Base-by-base conservation (phyloP, 208 protist genomes). In the Wallacemonas collosoma region DNA sequence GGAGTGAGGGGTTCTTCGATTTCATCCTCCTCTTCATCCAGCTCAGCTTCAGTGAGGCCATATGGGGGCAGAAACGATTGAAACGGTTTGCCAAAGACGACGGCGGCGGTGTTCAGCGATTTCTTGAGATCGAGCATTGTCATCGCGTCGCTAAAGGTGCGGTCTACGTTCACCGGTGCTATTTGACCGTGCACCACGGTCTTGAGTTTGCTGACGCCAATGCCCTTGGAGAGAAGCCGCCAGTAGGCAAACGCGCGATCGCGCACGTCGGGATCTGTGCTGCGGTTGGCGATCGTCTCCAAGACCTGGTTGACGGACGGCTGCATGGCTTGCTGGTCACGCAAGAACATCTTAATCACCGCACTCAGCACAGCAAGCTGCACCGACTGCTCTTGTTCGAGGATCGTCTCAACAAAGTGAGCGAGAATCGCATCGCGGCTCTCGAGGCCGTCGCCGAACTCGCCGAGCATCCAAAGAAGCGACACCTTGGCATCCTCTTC, bases 211-310 rank as follows among this genome's bases (percentile, higher is more conserved):
- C 98, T 97, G 8, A 97, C 97, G 53, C 97, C 93, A 4, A 98
- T 91, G 79, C 99, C 98, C 44, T 96, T 98, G 1, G 97, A 99
- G 3, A 99, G 91, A 38, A 99, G 88, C 36, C 99, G 90, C 98
- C 99, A 99, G 84, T 99, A 99, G 14, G 99, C 94, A 77, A 98
- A 99, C 57, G 98, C 99, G 63, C 99, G 95, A 76, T 99, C 99
- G 40, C 99, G 88, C 2, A 99, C 77, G 83, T 99, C 99, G 38
- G 98, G 98, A 79, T 99, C 98, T 67, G 97, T 93, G 68, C 86
- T 95, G 57, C 97, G 90, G n/a, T 73, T 83, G 43, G 91, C 91
- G 15, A 93, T 71, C 3, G 67, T 82, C 39, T 96, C 82, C 47
- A 96, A 72, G 6, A 96, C 80, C 47, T 61, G 53, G 71, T 91